These are phyloP conservation scores for Russula sp. DNA, from an alignment of 768 basidiomycete species.

Conservation along the genomic window DNA sequence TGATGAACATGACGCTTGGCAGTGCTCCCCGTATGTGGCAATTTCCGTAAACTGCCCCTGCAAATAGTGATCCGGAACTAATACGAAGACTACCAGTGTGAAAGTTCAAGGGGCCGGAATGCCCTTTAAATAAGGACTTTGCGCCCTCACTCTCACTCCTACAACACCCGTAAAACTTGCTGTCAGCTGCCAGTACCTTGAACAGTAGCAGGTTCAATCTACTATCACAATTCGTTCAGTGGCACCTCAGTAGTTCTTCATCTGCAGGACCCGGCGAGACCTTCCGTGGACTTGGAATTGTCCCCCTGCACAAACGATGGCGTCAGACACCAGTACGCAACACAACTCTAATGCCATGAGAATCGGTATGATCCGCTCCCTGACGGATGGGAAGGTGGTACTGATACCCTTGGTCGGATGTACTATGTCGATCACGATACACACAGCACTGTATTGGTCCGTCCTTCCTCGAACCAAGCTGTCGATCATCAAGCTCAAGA, in stretches of 20 bases:
- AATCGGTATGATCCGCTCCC: slow-evolving; percentile 93
- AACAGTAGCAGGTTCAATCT: slow-evolving; percentile 33
- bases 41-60: too few species aligned
- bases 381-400: slow-evolving; percentile 91
- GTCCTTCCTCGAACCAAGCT: slow-evolving; percentile 75
- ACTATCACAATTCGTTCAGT: slow-evolving; percentile 36
- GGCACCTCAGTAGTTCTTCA: slow-evolving; percentile 32
- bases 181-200: slow-evolving; percentile 30
- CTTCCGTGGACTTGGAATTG: slow-evolving; percentile 42
- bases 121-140: too few species aligned
- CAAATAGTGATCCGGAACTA: too few species aligned
- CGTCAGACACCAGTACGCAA: slow-evolving; percentile 43
- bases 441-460: slow-evolving; percentile 95
- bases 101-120: too few species aligned
- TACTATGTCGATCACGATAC: slow-evolving; percentile 99
- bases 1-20: too few species aligned
- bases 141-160: too few species aligned
- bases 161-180: too few species aligned
- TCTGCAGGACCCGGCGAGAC: slow-evolving; percentile 29
- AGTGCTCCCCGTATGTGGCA: too few species aligned
- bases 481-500: slow-evolving; percentile 70
- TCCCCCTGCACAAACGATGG: slow-evolving; percentile 33
- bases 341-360: slow-evolving; percentile 87
- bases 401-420: slow-evolving; percentile 91
- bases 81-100: too few species aligned